A percentile compares a stretch with the other conserved stretches of the same genome.
These are phyloP conservation scores for Gossypium laxum DNA, from an alignment of 441 rosid species.

Conservation along the genomic window DNA sequence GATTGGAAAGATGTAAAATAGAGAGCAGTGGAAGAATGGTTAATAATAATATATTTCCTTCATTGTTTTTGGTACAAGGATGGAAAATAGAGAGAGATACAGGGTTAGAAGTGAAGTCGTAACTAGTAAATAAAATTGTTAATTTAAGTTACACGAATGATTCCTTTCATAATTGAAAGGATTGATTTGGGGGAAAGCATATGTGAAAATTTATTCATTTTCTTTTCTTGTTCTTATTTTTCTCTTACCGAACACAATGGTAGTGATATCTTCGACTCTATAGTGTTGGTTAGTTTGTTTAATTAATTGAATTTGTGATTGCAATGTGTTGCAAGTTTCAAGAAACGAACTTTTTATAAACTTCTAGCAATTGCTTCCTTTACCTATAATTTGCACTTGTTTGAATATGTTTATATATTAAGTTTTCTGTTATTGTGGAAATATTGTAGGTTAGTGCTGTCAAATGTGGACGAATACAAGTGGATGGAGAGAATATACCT, in stretches of 20 bases:
- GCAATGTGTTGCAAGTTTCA: conserved; percentile 4
- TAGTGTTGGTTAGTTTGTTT: background rate
- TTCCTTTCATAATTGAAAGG: background rate
- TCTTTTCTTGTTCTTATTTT: background rate
- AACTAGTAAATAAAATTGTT: background rate
- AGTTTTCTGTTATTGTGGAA: background rate
- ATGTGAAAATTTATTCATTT: background rate
- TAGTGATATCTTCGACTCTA: background rate
- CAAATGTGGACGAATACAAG: conserved; percentile 71
- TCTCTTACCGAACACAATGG: background rate
- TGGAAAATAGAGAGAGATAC: too few species aligned
- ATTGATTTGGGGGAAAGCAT: background rate
- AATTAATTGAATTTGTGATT: background rate
- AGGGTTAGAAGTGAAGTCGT: background rate
- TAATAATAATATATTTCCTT: too few species aligned
- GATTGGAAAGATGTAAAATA: background rate
- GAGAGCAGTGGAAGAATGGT: background rate
- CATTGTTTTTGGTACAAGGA: too few species aligned
- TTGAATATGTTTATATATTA: background rate
- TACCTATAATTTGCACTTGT: background rate
- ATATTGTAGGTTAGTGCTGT: conserved; percentile 60
- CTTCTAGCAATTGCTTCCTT: background rate
- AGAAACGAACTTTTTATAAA: background rate
- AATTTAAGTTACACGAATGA: background rate
- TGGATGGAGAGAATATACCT: conserved; percentile 62